Base-by-base conservation (phyloP, 257 asterid species). In the Vinca minor region DNA sequence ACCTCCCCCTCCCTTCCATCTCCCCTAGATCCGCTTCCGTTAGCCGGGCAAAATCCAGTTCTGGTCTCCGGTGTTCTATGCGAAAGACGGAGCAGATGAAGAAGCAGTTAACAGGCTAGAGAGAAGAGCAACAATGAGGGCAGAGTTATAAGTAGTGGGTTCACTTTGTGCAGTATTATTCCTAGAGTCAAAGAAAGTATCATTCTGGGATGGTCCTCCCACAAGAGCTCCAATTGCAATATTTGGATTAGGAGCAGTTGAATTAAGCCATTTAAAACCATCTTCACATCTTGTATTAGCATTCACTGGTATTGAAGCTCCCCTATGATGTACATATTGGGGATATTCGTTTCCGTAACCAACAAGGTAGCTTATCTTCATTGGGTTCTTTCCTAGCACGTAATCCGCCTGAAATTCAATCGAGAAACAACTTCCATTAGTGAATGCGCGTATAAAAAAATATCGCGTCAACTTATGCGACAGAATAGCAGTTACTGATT, bases 321-420 rank as follows among this genome's bases (percentile, higher is more conserved):
- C 96, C 70, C 96, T 80, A 18, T 89, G 96, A 65, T 87, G 97
- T 3, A 87, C 94, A 38, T 66, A 73, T 49, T 74, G 62, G 8
- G 96, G 95, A 63, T 85, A 89, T 9, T 60, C 80, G 8, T 80
- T 79, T 4, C 97, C 95, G 21, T 74, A 87, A n/a, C 95, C 97
- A 45, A 89, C 87, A 0, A 89, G 75, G 66, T 77, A 89, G 66
- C 97, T 89, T 83, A 86, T 80, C 54, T 71, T 73, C 85, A 76
- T 66, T 5, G 94, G 96, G 41, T 89, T 89, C 21, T 81, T 70
- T 5, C 96, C 96, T 67, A 86, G 60, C n/a, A 89, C 79, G 31
- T 86, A 89, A 55, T 89, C 87, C 8, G 69, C 85, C 96, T 88
- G 47, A 36, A n/a, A 20, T 6, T 12, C 38, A 50, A 50, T 23